Evolutionary conservation across 352 stramenopile genomes (phyloP), one percentile per base, ranked within the genome.

Genomic region (Globisporangium cederbergense): DNA sequence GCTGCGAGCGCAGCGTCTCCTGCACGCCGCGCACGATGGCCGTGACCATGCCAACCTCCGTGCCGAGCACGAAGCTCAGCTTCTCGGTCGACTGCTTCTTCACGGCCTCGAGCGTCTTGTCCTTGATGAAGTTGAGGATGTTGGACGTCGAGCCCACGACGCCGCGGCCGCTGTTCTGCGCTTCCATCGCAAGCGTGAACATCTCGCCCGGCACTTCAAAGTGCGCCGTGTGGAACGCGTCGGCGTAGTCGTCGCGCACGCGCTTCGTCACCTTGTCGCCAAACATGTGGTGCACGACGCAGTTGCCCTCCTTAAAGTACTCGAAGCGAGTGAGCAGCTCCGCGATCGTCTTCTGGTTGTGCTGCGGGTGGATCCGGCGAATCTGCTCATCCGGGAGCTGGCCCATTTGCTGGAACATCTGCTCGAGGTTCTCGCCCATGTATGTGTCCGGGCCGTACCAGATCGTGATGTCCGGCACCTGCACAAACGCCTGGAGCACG

Each of bases 271-370:
- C 93, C 51, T 96, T 91, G 65, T 96, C 78, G 43, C 96, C 96
- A 75, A 99, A 99, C 96, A 99, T 98, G 82, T 99, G 97, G 85
- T 99, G 97, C 43, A 99, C 96, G 28, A 99, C 86, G 68, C 96
- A 99, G 77, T 98, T 99, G 25, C 97, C 97, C 74, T 94, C 82
- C 62, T 97, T 97, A 52, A 98, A 99, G 55, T 98, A 98, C 57
- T 97, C 71, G 46, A 99, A 97, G 54, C 87, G 92, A 34, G 87
- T 84, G 22, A 96, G 78, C 34, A 98, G 67, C 34, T 85, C 42
- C 34, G 76, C 66, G 34, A 98, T 90, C 1, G 81, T 91, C 71
- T 89, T 81, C 46, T 74, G 81, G 69, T 91, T 91, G 79, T 96
- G 88, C 43, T 76, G 68, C 4, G 89, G 88, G 76, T 97, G 88